Conservation (phyloP, 768 basidiomycete genomes). For the Naganishia onofrii region DNA sequence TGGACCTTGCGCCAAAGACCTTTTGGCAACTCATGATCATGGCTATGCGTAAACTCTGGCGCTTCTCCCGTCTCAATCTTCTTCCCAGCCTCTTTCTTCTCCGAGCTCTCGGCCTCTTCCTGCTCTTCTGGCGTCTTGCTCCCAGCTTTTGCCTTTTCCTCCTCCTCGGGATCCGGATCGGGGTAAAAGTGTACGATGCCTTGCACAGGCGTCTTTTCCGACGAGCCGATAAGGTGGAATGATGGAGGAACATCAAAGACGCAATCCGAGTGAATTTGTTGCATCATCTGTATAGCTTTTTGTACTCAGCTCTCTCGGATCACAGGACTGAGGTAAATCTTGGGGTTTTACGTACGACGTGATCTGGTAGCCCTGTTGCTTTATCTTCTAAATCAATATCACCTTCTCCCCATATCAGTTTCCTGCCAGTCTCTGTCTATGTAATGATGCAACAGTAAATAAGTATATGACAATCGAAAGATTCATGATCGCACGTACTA, state of each 20-base stretch:
- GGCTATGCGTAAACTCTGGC: slow-evolving; percentile 40
- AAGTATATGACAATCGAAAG: neutral
- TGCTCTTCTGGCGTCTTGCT: slow-evolving; percentile 15
- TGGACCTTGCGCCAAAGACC: slow-evolving; percentile 39
- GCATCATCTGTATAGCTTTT: slow-evolving; percentile 35
- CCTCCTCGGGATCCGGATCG: slow-evolving; percentile 4
- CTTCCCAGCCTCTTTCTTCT: slow-evolving; percentile 23
- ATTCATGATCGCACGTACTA: neutral
- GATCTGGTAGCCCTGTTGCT: slow-evolving; percentile 25
- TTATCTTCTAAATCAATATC: slow-evolving; percentile 24
- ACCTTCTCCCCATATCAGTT: slow-evolving; percentile 36
- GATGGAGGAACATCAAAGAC: slow-evolving; percentile 33
- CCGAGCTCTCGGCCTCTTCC: slow-evolving; percentile 2
- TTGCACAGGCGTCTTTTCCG: slow-evolving; percentile 38
- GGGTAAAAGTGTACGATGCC: slow-evolving; percentile 41
- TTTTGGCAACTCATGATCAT: slow-evolving; percentile 34
- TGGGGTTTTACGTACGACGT: slow-evolving; percentile 33
- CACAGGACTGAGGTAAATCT: neutral
- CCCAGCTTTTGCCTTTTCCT: slow-evolving; percentile 10
- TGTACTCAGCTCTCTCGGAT: neutral
- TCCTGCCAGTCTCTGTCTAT: slow-evolving; percentile 37
- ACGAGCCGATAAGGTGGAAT: slow-evolving; percentile 38
- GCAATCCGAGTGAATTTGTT: slow-evolving; percentile 45
- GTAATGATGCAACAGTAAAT: neutral
- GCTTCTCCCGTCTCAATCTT: slow-evolving; percentile 19